Percentiles rank a stretch among this genome's conserved stretches.
phyloP scores from a whole-genome alignment of 2,329 filamentous ascomycete genomes.

The Teratosphaeria nubilosa region DNA sequence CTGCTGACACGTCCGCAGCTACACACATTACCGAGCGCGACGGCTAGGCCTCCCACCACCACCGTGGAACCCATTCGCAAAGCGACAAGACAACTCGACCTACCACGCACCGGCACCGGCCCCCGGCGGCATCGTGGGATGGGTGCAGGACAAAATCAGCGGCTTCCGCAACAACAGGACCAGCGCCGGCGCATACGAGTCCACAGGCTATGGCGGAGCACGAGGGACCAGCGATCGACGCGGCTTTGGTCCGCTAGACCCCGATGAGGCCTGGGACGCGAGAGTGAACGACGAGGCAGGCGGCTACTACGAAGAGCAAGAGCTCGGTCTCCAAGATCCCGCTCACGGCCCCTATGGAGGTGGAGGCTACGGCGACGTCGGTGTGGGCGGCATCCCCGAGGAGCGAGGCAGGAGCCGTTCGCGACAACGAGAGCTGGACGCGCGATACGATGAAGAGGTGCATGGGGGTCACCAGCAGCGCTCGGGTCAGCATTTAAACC shows the following conservation, averaged over 20 bases:
- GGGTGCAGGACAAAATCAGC: constrained; percentile 58
- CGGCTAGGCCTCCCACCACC: constrained; percentile 67
- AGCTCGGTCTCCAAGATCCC: constrained; percentile 49
- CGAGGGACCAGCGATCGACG: constrained; percentile 27
- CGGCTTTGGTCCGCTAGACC: constrained; percentile 61
- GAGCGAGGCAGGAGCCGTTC: constrained; percentile 38
- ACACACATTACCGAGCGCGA: constrained; percentile 61
- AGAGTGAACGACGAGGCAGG: constrained; percentile 63
- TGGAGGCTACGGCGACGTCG: constrained; percentile 27
- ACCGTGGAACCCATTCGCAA: constrained; percentile 58
- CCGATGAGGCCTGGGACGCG: constrained; percentile 78
- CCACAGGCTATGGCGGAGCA: constrained; percentile 19
- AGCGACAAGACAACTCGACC: constrained; percentile 12
- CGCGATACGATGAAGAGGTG: constrained; percentile 38
- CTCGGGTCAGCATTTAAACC: constrained; percentile 38
- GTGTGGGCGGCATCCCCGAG: constrained; percentile 25
- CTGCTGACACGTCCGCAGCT: constrained; percentile 27
- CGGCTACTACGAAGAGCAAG: constrained; percentile 68
- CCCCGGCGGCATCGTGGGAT: constrained; percentile 57
- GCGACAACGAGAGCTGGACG: constrained; percentile 37
- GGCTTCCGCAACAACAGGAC: constrained; percentile 57
- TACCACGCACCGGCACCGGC: constrained; percentile 45
- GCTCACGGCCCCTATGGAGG: constrained; percentile 31
- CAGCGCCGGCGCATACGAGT: constrained; percentile 41
- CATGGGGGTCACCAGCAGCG: constrained; percentile 25